These are phyloP conservation scores for Chaetomidium leptoderma DNA, from an alignment of 495 filamentous ascomycete species.

Conservation along the genomic window DNA sequence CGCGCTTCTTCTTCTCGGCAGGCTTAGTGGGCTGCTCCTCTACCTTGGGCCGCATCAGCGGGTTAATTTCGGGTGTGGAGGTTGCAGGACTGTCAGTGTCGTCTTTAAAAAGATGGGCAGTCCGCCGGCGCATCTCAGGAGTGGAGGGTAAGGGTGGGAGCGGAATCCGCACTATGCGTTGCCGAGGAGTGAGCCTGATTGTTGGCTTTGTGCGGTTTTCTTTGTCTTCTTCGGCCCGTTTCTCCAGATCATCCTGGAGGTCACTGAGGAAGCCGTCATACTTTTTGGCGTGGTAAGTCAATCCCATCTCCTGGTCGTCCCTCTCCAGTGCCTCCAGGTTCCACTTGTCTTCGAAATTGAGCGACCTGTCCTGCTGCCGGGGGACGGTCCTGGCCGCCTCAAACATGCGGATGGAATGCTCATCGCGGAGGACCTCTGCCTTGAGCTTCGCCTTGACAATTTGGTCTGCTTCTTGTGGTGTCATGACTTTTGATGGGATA, in stretches of 20 bases:
- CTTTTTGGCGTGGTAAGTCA: slow-evolving; percentile 14
- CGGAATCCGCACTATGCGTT: slow-evolving; percentile 7
- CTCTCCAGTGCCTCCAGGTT: slow-evolving; percentile 10
- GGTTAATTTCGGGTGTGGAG: slow-evolving; percentile 1
- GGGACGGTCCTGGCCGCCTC: slow-evolving; percentile 6
- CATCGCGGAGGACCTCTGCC: slow-evolving; percentile 17
- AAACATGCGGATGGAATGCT: slow-evolving; percentile 13
- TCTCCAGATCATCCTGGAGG: slow-evolving; percentile 14
- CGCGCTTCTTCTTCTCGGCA: neutral
- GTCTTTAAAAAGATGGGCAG: neutral
- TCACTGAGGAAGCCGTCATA: slow-evolving; percentile 19
- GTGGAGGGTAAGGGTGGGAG: slow-evolving; percentile 3
- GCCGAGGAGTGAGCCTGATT: neutral
- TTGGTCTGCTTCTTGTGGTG: slow-evolving; percentile 6
- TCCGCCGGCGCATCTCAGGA: neutral
- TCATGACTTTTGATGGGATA: slow-evolving; percentile 23
- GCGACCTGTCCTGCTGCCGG: neutral
- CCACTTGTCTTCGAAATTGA: neutral
- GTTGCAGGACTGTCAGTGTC: neutral
- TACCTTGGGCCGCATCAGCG: slow-evolving; percentile 1
- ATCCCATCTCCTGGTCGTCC: slow-evolving; percentile 24
- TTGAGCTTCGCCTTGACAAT: slow-evolving; percentile 11
- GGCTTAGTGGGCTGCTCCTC: slow-evolving; percentile 5
- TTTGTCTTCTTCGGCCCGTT: slow-evolving; percentile 8
- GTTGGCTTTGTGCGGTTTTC: neutral